Base-by-base conservation (phyloP, 106 monocot genomes). In the Phalaenopsis aphrodite region DNA sequence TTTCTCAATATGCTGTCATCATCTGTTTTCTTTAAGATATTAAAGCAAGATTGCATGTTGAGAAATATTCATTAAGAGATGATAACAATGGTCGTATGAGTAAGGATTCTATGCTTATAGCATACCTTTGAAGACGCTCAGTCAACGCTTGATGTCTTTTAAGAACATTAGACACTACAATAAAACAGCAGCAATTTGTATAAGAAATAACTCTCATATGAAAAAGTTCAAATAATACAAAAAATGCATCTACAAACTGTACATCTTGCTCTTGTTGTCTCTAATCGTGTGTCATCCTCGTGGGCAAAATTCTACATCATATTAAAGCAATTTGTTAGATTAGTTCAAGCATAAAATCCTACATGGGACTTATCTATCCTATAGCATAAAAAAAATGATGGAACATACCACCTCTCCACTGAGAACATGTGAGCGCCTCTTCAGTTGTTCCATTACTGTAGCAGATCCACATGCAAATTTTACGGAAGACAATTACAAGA, bases 141-240 rank as follows among this genome's bases (percentile, higher is more conserved):
- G 88, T 93, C 83, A 96, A 81, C 46, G 88, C 89, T 74, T 93
- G 93, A 75, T 96, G 93, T 80, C 93, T 89, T 84, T 88, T 93
- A 37, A 93, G 88, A 69, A 96, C 86, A 87, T 84, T 87, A 30
- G 87, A 75, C 80, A 96, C 93, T 96, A 87, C 79, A 86, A 89
- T 38, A 30, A 75, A 55, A 79, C 38, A 79, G 68, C 56, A 82
- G 76, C 18, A 8, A 61, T 37, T 42, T 36, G 56, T 3, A 12
- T 57, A 69, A 69, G 38, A 69, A 69, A 37, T 38, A 84, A 85
- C 19, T 72, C 17, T 36, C 56, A 55, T 3, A 64, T 8, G 23
- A 58, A 21, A 7, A 45, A 41, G 77, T 48, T 9, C 18, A 71
- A 41, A 37, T 68, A 77, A 39, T 12, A 76, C 5, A 78, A 58